These are phyloP conservation scores for Podila clonocystis DNA, from an alignment of 192 early-diverging fungal species.

Conservation along the genomic window DNA sequence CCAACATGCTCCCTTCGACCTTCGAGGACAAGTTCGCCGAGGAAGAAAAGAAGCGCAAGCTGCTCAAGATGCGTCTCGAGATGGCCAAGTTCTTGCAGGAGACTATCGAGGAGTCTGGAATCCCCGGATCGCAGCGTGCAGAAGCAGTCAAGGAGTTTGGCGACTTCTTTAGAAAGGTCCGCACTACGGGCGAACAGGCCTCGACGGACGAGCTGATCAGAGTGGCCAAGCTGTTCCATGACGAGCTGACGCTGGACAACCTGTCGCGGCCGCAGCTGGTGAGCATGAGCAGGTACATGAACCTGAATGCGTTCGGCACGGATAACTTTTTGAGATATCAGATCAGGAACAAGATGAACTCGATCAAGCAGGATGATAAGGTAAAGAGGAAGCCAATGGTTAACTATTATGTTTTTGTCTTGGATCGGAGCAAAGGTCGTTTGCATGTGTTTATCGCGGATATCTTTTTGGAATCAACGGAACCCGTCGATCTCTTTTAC, in stretches of 20 bases:
- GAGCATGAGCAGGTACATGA: constrained; percentile 96
- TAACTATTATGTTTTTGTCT: too few species aligned
- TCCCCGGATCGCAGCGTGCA: constrained; percentile 58
- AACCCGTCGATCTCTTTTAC: too few species aligned
- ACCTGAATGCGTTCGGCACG: constrained; percentile 96
- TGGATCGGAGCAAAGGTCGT: too few species aligned
- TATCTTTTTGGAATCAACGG: too few species aligned
- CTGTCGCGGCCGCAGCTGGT: constrained; percentile 95
- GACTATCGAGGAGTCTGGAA: constrained; percentile 87
- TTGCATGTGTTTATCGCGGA: too few species aligned
- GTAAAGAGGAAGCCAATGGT: too few species aligned
- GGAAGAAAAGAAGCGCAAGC: constrained; percentile 95
- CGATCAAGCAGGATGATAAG: constrained; percentile 90
- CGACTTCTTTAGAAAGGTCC: constrained; percentile 84
- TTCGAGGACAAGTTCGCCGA: constrained; percentile 90
- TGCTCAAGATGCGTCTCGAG: constrained; percentile 91
- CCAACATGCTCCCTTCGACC: constrained; percentile 94
- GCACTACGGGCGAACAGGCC: constrained; percentile 82
- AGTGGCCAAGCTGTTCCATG: constrained; percentile 91
- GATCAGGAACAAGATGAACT: constrained; percentile 87
- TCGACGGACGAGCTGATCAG: constrained; percentile 83
- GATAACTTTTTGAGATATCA: constrained; percentile 95
- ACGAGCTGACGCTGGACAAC: constrained; percentile 93
- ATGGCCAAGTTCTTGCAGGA: constrained; percentile 97
- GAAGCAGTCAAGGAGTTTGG: constrained; percentile 75